Conservation (phyloP, 2,329 filamentous ascomycete species). For the Colletotrichum sidae region DNA sequence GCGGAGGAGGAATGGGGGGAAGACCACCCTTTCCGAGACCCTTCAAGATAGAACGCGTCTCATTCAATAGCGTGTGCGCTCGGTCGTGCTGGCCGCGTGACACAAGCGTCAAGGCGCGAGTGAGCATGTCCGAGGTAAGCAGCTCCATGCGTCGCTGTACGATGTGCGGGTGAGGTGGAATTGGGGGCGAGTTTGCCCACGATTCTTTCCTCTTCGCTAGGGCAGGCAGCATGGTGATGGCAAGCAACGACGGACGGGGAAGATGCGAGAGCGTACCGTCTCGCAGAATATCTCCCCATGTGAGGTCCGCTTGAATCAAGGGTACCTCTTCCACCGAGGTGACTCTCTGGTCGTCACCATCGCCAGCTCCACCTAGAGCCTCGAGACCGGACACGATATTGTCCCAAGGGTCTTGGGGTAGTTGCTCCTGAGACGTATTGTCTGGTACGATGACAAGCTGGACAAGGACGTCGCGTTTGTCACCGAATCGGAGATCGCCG, state of each 20-base stretch:
- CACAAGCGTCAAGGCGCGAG: constrained; percentile 88
- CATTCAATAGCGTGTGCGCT: constrained; percentile 89
- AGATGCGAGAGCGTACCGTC: constrained; percentile 89
- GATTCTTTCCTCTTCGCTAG: constrained; percentile 71
- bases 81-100: constrained; percentile 93
- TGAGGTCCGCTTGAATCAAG: constrained; percentile 92
- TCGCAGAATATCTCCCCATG: constrained; percentile 91
- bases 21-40: constrained; percentile 95
- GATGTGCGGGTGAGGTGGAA: constrained; percentile 93
- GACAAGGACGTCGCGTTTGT: constrained; percentile 93
- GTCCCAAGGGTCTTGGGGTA: constrained; percentile 96
- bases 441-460: constrained; percentile 94
- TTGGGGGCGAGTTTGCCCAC: constrained; percentile 78
- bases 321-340: constrained; percentile 94
- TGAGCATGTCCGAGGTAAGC: constrained; percentile 97
- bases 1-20: constrained; percentile 82
- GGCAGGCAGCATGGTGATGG: constrained; percentile 93
- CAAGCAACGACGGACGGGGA: constrained; percentile 88
- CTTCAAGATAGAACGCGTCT: constrained; percentile 95
- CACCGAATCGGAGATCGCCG: constrained; percentile 92
- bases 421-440: constrained; percentile 81
- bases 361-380: constrained; percentile 87
- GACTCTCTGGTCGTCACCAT: constrained; percentile 85
- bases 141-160: constrained; percentile 98
- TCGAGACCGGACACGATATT: constrained; percentile 96